Percentiles rank a stretch among this genome's conserved stretches.
These are phyloP conservation scores for Penicillium crystallinum DNA, from an alignment of 495 filamentous ascomycete genomes.

Conservation along the genomic window DNA sequence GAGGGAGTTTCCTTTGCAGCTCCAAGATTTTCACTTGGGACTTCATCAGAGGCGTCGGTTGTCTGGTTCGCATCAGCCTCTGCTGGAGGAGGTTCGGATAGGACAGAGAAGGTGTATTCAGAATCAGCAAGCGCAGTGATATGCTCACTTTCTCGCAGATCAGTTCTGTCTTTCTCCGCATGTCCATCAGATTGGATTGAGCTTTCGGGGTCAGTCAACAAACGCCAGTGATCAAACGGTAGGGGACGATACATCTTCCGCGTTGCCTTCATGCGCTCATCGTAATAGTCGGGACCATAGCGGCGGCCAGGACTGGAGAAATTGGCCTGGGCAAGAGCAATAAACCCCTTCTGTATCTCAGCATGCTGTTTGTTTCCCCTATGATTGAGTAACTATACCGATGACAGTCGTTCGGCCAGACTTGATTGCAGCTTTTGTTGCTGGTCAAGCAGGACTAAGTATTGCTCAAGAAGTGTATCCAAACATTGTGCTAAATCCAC, in stretches of 20 bases:
- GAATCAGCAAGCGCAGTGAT: neutral
- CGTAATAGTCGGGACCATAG: conserved; percentile 65
- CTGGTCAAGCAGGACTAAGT: conserved; percentile 63
- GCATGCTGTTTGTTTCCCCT: conserved; percentile 1
- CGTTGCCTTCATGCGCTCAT: conserved; percentile 65
- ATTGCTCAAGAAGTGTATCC: conserved; percentile 62
- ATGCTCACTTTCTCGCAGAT: neutral
- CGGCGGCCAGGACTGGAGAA: conserved; percentile 58
- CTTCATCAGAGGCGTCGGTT: neutral
- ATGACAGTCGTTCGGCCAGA: conserved; percentile 51
- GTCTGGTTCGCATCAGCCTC: conserved; percentile 8
- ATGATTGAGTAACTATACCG: conserved; percentile 33
- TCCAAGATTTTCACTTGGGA: neutral
- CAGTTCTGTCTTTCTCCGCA: neutral
- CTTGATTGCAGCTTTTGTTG: conserved; percentile 58
- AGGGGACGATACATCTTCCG: conserved; percentile 31
- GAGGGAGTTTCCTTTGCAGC: neutral
- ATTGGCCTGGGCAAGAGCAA: conserved; percentile 64
- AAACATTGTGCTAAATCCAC: conserved; percentile 38
- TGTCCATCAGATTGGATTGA: conserved; percentile 14
- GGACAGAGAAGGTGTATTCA: conserved; percentile 14
- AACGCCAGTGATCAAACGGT: conserved; percentile 1
- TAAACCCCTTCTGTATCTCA: conserved; percentile 39
- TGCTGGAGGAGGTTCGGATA: conserved; percentile 4
- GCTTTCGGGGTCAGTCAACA: conserved; percentile 13